Base-by-base conservation (phyloP, 75 land plant species). In the Larix kaempferi region DNA sequence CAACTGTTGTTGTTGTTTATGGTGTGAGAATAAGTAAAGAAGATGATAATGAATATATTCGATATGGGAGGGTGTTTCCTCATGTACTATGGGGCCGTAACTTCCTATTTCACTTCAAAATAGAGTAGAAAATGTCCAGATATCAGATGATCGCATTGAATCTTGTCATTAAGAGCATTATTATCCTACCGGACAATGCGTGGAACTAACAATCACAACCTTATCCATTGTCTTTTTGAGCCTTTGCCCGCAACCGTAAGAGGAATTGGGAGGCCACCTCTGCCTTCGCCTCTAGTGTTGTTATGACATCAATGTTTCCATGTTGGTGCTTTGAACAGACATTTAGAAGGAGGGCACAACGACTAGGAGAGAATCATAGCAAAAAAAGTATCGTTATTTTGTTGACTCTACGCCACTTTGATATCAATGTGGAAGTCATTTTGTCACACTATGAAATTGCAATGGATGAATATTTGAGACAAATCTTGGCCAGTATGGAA, bases 71-170 rank as follows among this genome's bases (percentile, higher is more conserved):
- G 56, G 13, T 72, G 74, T 25, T 72, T 49, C 26, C 74, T 72
- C 1, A 54, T 54, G 0, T 5, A 54, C 27, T 44, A 44, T 13
- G 74, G 74, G 3, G 12, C 74, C 0, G 56, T 54, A 13, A 12
- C 74, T 14, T 54, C 74, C 6, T 72, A 49, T 72, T 44, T 72
- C 5, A 26, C 55, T 10, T 81, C 92, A 94, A 88, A 74, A 88
- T 90, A 2, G 91, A 91, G 33, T 89, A 92, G 84, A 96, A 94
- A 71, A 73, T 96, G 89, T 90, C 99, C 2, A 77, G 95, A 54
- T 96, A 89, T 85, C 74, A 95, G 49, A 98, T 98, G 54, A 96
- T 96, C 10, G 99, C 99, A 0, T 98, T 98, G 0, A 96, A 90
- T 78, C 99, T 98, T 0, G 78, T 63, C 58, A 44, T 59, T 5